A percentile compares a stretch with the other conserved stretches of the same genome.
Evolutionary conservation across 2,329 filamentous ascomycete species (phyloP).

Genomic region (Aquanectria penicillioides): DNA sequence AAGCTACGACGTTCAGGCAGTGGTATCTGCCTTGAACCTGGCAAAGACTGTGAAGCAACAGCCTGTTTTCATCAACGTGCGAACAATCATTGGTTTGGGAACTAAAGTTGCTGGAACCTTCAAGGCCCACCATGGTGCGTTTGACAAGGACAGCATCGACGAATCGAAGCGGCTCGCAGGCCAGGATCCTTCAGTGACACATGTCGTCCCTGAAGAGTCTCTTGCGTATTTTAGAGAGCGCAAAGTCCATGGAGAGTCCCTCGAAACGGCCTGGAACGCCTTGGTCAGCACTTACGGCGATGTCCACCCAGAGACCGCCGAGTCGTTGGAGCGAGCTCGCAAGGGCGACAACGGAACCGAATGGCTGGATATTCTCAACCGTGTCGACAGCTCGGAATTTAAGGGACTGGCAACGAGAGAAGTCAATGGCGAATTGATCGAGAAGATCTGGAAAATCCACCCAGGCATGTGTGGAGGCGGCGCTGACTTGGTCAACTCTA

Average conservation of each 20-base stretch:
- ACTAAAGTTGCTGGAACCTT: conserved; percentile 58
- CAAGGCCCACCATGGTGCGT: conserved; percentile 66
- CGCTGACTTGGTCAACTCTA: conserved; percentile 55
- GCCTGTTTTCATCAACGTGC: conserved; percentile 67
- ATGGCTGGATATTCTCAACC: conserved; percentile 23
- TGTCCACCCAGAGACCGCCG: conserved; percentile 11
- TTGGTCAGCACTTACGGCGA: conserved; percentile 53
- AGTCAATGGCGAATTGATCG: conserved; percentile 48
- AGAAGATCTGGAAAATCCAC: conserved; percentile 32
- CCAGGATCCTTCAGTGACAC: conserved; percentile 31
- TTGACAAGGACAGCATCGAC: conserved; percentile 62
- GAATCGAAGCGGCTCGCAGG: conserved; percentile 40
- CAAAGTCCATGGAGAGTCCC: conserved; percentile 54
- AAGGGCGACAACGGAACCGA: conserved; percentile 16
- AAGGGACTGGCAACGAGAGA: conserved; percentile 44
- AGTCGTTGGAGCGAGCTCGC: not conserved
- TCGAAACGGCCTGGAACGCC: conserved; percentile 59
- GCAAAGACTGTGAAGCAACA: conserved; percentile 51
- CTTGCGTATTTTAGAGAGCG: conserved; percentile 63
- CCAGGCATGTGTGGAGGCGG: conserved; percentile 42
- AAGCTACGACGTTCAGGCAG: conserved; percentile 55
- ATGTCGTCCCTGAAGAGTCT: conserved; percentile 54
- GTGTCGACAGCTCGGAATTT: conserved; percentile 22
- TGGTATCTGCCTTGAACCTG: conserved; percentile 56
- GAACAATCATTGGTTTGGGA: conserved; percentile 65